Evolutionary conservation across 176 grass and related monocot species (phyloP).

Genomic region (Tuctoria greenei): DNA sequence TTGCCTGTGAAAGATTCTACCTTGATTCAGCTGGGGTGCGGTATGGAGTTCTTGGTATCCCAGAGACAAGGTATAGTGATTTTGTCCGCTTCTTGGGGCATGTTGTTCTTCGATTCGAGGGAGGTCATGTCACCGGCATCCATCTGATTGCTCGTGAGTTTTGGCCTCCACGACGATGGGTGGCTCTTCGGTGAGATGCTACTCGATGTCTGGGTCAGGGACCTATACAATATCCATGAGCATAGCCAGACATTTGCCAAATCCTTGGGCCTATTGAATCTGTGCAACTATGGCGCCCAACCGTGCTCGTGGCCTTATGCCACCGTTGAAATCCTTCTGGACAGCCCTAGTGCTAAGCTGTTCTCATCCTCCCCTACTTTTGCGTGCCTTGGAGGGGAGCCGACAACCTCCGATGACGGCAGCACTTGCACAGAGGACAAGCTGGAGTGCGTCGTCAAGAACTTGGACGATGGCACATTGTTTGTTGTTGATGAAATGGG

Average conservation of each 20-base stretch:
- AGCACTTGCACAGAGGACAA: slow-evolving; percentile 10
- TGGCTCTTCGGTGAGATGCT: slow-evolving; percentile 13
- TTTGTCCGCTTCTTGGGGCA: neutral
- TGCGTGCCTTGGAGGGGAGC: neutral
- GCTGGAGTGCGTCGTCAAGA: too few relatives aligned
- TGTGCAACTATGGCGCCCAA: neutral
- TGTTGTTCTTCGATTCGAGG: slow-evolving; percentile 81
- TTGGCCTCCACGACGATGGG: slow-evolving; percentile 21
- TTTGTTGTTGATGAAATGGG: too few relatives aligned
- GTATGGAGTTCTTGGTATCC: neutral
- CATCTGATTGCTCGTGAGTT: slow-evolving; percentile 41
- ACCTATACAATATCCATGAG: slow-evolving; percentile 50
- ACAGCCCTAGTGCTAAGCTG: neutral
- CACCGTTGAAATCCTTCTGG: slow-evolving; percentile 22
- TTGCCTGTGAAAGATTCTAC: neutral
- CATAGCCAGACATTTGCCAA: slow-evolving; percentile 52
- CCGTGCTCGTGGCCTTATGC: slow-evolving; percentile 25
- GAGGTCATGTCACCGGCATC: slow-evolving; percentile 60
- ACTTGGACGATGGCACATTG: too few relatives aligned
- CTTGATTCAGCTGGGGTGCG: neutral
- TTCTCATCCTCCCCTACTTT: neutral
- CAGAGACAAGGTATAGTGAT: neutral
- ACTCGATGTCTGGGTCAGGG: slow-evolving; percentile 56
- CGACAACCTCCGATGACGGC: neutral
- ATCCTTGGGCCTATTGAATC: slow-evolving; percentile 51